Percentiles rank a stretch among this genome's conserved stretches.
Evolutionary conservation across 352 stramenopile species (phyloP).

Genomic region (Aphanomyces euteiches): DNA sequence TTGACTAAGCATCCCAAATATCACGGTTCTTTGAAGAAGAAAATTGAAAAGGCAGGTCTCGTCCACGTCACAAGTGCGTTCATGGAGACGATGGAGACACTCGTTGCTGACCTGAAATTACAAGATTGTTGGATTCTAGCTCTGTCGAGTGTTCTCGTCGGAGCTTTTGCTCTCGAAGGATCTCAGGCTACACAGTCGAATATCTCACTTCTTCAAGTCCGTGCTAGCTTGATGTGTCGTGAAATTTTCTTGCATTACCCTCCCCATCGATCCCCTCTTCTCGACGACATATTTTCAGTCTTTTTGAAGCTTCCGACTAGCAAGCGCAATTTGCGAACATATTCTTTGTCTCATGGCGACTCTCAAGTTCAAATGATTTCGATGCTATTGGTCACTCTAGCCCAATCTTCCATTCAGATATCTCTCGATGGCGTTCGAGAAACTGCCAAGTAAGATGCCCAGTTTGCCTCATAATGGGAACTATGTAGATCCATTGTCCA

Average conservation of each 20-base stretch:
- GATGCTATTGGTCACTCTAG: slow-evolving; percentile 55
- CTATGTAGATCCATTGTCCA: slow-evolving; percentile 40
- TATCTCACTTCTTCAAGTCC: slow-evolving; percentile 53
- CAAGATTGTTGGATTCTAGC: slow-evolving; percentile 69
- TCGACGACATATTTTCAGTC: slow-evolving; percentile 64
- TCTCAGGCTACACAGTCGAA: slow-evolving; percentile 42
- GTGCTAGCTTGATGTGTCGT: slow-evolving; percentile 52
- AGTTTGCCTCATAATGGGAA: not conserved
- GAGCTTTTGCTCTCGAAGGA: slow-evolving; percentile 67
- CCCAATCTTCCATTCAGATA: slow-evolving; percentile 44
- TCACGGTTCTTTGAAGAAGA: slow-evolving; percentile 26
- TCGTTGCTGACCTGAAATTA: slow-evolving; percentile 67
- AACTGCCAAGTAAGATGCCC: slow-evolving; percentile 32
- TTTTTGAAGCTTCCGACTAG: slow-evolving; percentile 73
- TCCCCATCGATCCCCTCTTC: slow-evolving; percentile 51
- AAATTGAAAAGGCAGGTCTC: slow-evolving; percentile 53
- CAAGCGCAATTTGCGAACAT: slow-evolving; percentile 66
- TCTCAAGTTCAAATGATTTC: slow-evolving; percentile 63
- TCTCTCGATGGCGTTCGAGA: slow-evolving; percentile 40
- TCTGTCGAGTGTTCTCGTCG: slow-evolving; percentile 64
- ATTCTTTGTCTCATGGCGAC: slow-evolving; percentile 56
- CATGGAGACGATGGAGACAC: slow-evolving; percentile 57
- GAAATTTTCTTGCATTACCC: slow-evolving; percentile 65
- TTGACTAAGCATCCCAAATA: slow-evolving; percentile 28
- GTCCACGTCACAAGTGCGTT: slow-evolving; percentile 66